Evolutionary conservation across 331 rosid species (phyloP), one percentile per base, ranked within the genome.

Genomic region (Acacia pycnantha): DNA sequence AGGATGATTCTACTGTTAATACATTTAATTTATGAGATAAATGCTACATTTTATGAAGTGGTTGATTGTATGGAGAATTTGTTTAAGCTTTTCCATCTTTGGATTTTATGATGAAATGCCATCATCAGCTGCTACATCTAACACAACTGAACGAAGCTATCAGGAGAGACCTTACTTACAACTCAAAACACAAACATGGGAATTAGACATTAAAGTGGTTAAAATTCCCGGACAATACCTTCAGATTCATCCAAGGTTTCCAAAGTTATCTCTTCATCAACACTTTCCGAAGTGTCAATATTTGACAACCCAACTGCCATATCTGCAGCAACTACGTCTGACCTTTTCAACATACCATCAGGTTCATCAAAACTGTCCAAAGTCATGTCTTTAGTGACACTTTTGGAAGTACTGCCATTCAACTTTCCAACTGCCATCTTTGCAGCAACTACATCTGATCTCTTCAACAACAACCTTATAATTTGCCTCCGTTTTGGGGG

Each of bases 401-500:
- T 88, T 74, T 78, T 88, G 74, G 83, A 78, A 62, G 73, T 78
- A 70, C 74, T 86, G 73, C 40, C 47, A 65, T 53, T 78, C 73
- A 83, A 70, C 78, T 65, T 86, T 74, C 82, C 83, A 82, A 92
- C 85, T 37, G 91, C 94, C n/a, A 79, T 87, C 88, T 88, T 95
- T 43, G 99, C 99, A 15, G 95, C 89, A 84, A 91, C 78, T 77
- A 90, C 84, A 84, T 95, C 99, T 12, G 98, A 88, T 70, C 88
- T 87, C 88, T 92, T 90, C 85, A 95, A 77, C 50, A 84, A 73
- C 37, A 95, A 79, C 90, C 86, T 87, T 84, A 95, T 85, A 79
- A 95, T 88, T 85, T 95, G 99, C 59, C 99, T 89, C 15, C 99
- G 96, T 81, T 92, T 92, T 61, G 97, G 99, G 76, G 99, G 99